Evolutionary conservation across 257 asterid species (phyloP), one percentile per base, ranked within the genome.

Genomic region (Henckelia pumila): DNA sequence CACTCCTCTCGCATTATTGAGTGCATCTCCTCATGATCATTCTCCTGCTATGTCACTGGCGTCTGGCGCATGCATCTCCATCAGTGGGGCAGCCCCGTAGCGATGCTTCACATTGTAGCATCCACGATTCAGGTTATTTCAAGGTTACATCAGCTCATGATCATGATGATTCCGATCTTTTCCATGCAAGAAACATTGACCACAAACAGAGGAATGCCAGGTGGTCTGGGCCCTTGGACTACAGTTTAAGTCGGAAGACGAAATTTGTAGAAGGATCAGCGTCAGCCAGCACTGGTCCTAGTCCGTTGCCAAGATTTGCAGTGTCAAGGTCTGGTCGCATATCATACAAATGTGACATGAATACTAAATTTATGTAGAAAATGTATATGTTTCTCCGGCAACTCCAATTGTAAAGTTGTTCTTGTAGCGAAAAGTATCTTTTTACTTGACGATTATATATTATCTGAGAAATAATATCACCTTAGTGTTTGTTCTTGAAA

Each of bases 151-250:
- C 94, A 59, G 64, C 83, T 67, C 95, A 80, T 21, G 81, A 79
- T 61, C 97, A 86, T 13, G 80, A 85, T 56, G 92, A 88, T 69
- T 62, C 72, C 16, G 92, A 87, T 19, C 79, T 67, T 58, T 79
- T 71, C 57, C 72, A 77, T 61, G n/a, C 73, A 28, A 78, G 85
- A 69, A 87, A 81, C 75, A 64, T 68, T 62, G 95, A 88, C 62
- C 56, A 61, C 75, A 88, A 59, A 71, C n/a, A n/a, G n/a, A n/a
- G 1, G 32, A 82, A 80, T 50, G 76, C 62, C 24, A 84, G 99
- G 81, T 83, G 95, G 28, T 94, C 99, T 37, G 99, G 99, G 20
- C 99, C 97, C 1, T 78, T 91, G 80, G 99, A 89, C 73, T 90
- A 88, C 76, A 82, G 89, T 73, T 75, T 79, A 29, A 88, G 85